Evolutionary conservation across 2,329 filamentous ascomycete genomes (phyloP).

Genomic region (Sclerotinia nivalis): DNA sequence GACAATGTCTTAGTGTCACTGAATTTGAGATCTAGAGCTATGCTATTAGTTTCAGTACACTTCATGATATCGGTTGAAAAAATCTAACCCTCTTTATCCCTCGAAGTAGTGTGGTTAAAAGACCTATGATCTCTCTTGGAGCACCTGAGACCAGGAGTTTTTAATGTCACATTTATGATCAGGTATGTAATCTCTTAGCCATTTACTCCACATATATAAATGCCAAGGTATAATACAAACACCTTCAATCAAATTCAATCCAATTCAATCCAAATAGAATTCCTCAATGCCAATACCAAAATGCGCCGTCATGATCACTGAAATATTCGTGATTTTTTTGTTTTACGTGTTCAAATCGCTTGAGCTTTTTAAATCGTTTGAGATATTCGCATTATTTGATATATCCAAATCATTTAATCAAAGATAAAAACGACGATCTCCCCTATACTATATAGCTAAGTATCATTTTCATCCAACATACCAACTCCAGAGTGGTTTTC

Average conservation of each 20-base stretch:
- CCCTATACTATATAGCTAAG: background rate
- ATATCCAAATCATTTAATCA: background rate
- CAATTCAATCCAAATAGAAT: background rate
- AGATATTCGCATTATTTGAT: too few species aligned
- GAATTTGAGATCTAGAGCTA: too few species aligned
- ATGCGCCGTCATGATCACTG: background rate
- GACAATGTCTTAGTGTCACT: background rate
- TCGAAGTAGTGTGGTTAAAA: background rate
- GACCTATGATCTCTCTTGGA: background rate
- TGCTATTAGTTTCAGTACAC: background rate
- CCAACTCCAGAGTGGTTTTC: background rate
- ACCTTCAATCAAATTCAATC: background rate
- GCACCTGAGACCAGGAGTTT: background rate
- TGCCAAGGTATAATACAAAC: conserved; percentile 5
- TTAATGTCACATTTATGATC: background rate
- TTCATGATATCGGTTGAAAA: background rate
- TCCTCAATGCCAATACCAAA: background rate
- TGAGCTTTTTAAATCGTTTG: too few species aligned
- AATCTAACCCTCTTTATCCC: background rate
- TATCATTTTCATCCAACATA: background rate
- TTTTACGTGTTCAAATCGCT: too few species aligned
- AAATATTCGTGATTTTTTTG: background rate
- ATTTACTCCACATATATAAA: background rate
- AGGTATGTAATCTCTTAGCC: background rate
- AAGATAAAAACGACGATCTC: background rate